These are phyloP conservation scores for Eleusine indica DNA, from an alignment of 176 grass and related monocot genomes.

Conservation along the genomic window DNA sequence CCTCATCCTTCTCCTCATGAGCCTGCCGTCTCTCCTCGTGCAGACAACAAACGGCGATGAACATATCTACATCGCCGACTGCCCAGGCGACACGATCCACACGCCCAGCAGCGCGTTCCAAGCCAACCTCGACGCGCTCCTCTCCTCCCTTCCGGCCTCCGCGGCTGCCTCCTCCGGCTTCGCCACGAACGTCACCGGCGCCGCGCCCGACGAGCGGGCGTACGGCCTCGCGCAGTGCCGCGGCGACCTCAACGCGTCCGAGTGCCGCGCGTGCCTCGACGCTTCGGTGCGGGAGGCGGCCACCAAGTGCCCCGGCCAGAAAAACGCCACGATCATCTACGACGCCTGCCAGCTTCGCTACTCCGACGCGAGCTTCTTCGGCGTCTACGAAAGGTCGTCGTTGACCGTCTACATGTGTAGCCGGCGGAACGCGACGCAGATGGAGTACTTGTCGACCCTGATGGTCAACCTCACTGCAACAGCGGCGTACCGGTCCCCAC, in stretches of 20 bases:
- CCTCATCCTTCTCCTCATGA: too few relatives aligned
- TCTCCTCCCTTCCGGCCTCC: slow-evolving; percentile 40
- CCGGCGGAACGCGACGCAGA: too few relatives aligned
- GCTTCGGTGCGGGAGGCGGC: background rate
- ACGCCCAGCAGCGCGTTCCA: slow-evolving; percentile 47
- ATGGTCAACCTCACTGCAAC: background rate
- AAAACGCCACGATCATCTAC: background rate
- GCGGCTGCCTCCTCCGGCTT: slow-evolving; percentile 32
- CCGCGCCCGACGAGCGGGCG: slow-evolving; percentile 1
- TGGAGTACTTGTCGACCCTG: background rate
- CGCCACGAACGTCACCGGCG: slow-evolving; percentile 31
- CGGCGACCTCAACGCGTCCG: slow-evolving; percentile 14
- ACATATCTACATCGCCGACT: slow-evolving; percentile 13
- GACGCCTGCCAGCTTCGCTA: background rate
- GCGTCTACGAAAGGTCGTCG: too few relatives aligned
- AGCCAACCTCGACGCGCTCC: slow-evolving; percentile 48
- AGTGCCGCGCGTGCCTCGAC: slow-evolving; percentile 40
- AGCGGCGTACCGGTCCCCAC: background rate
- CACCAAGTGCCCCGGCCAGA: slow-evolving; percentile 27
- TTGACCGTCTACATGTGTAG: too few relatives aligned
- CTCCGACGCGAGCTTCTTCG: background rate
- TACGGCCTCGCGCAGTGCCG: slow-evolving; percentile 67
- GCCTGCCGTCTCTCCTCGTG: too few relatives aligned
- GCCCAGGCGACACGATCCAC: slow-evolving; percentile 45
- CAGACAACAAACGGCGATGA: too few relatives aligned